Percentiles rank a stretch among this genome's conserved stretches.
Evolutionary conservation across 2,329 filamentous ascomycete genomes (phyloP).

Genomic region (Aspergillus pseudoviridinutans): DNA sequence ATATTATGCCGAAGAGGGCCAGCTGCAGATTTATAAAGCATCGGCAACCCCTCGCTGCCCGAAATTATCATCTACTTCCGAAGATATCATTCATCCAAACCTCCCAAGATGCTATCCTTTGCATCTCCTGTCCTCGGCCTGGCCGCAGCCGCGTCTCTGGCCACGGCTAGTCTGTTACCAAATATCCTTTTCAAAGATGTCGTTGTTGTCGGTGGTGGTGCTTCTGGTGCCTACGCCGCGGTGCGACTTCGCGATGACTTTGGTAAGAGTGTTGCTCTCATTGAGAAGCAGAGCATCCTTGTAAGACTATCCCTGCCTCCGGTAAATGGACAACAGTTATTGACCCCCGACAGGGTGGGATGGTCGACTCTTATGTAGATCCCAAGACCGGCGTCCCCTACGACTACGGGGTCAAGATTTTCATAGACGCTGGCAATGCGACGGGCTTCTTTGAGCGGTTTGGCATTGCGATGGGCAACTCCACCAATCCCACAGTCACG

Average conservation of each 20-base stretch:
- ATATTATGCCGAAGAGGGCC: too few relatives aligned
- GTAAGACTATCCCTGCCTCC: conserved; percentile 1
- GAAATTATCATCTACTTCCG: too few relatives aligned
- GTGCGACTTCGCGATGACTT: conserved; percentile 20
- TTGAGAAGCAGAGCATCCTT: conserved; percentile 18
- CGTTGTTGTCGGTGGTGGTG: conserved; percentile 21
- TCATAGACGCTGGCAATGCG: conserved; percentile 13
- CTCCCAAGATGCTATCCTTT: neutral
- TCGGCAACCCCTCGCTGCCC: too few relatives aligned
- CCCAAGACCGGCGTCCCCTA: conserved; percentile 10
- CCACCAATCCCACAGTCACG: neutral
- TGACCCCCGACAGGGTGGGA: conserved; percentile 12
- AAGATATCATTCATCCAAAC: too few relatives aligned
- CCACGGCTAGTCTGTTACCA: neutral
- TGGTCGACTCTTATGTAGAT: conserved; percentile 20
- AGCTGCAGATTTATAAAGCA: too few relatives aligned
- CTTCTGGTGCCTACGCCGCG: conserved; percentile 22
- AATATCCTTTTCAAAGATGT: conserved; percentile 17
- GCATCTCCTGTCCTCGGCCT: neutral
- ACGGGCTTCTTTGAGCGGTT: conserved; percentile 19
- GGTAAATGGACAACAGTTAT: neutral
- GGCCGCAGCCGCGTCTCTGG: conserved; percentile 2
- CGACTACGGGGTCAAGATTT: conserved; percentile 19
- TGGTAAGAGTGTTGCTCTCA: conserved; percentile 16
- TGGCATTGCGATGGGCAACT: conserved; percentile 8